These are phyloP conservation scores for Mortierella antarctica DNA, from an alignment of 192 early-diverging fungal genomes.

Conservation along the genomic window DNA sequence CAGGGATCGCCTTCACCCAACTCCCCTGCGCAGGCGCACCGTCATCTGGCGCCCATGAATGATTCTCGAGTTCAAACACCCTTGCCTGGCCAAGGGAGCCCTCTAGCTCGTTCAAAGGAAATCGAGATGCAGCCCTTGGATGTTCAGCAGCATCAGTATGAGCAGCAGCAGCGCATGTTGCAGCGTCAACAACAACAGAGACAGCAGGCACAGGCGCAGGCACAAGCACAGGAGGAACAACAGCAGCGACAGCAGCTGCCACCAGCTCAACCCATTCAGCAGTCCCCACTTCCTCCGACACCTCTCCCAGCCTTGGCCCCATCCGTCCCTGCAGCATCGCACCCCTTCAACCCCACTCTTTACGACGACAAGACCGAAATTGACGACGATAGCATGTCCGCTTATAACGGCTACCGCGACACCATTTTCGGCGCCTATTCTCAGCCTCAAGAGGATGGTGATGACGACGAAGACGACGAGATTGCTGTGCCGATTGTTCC, in stretches of 20 bases:
- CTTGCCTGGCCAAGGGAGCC: not conserved
- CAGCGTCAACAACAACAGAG: constrained; percentile 38
- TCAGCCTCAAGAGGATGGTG: constrained; percentile 27
- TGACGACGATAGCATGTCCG: constrained; percentile 39
- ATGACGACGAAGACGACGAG: constrained; percentile 32
- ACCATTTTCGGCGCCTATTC: constrained; percentile 50
- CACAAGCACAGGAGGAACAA: not conserved
- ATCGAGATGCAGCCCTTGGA: constrained; percentile 55
- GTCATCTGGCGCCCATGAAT: not conserved
- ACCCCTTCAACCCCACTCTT: constrained; percentile 39
- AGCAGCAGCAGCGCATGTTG: constrained; percentile 32
- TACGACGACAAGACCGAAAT: constrained; percentile 50
- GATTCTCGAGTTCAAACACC: not conserved
- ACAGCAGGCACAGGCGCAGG: constrained; percentile 11
- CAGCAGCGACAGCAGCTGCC: constrained; percentile 4
- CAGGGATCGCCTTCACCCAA: not conserved
- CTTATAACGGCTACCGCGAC: constrained; percentile 52
- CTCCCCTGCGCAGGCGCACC: constrained; percentile 7
- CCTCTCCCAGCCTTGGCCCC: not conserved
- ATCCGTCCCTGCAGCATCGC: constrained; percentile 1
- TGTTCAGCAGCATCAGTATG: constrained; percentile 51
- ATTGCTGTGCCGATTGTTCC: constrained; percentile 14
- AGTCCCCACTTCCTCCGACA: not conserved
- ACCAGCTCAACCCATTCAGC: constrained; percentile 11
- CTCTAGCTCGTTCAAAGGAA: constrained; percentile 8